Percentiles rank a stretch among this genome's conserved stretches.
Conservation (phyloP, 805 yeast species). For the Saturnispora sanitii region DNA sequence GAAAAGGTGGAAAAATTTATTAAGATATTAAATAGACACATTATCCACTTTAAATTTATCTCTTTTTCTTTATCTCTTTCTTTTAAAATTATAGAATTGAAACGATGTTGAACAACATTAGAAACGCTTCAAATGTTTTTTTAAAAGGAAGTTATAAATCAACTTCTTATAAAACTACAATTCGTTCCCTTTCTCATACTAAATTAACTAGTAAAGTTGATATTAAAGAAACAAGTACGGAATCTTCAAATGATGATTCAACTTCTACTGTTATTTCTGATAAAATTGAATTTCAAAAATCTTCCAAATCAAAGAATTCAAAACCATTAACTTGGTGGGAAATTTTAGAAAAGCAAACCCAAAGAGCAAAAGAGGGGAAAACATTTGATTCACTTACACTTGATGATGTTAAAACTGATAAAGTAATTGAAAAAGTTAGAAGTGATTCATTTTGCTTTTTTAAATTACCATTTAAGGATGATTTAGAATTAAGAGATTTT, state of each 20-base stretch:
- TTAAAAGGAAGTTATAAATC: too few species aligned
- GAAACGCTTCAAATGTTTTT: too few species aligned
- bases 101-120: too few species aligned
- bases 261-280: slow-evolving; percentile 62
- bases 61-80: too few species aligned
- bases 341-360: slow-evolving; percentile 65
- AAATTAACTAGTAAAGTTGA: too few species aligned
- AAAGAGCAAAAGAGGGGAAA: slow-evolving; percentile 65
- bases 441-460: slow-evolving; percentile 66
- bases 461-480: slow-evolving; percentile 74
- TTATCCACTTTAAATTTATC: too few species aligned
- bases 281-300: slow-evolving; percentile 39
- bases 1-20: too few species aligned
- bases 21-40: too few species aligned
- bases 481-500: slow-evolving; percentile 71
- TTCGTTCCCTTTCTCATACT: too few species aligned
- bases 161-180: too few species aligned
- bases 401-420: slow-evolving; percentile 61
- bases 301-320: slow-evolving; percentile 23
- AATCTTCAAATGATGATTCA: slow-evolving; percentile 47
- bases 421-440: slow-evolving; percentile 62
- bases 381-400: slow-evolving; percentile 61
- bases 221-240: too few species aligned
- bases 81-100: too few species aligned
- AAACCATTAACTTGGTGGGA: slow-evolving; percentile 72